Evolutionary conservation across 2,329 filamentous ascomycete genomes (phyloP), one percentile per base, ranked within the genome.

Genomic region (Phaeosphaeria sp.): DNA sequence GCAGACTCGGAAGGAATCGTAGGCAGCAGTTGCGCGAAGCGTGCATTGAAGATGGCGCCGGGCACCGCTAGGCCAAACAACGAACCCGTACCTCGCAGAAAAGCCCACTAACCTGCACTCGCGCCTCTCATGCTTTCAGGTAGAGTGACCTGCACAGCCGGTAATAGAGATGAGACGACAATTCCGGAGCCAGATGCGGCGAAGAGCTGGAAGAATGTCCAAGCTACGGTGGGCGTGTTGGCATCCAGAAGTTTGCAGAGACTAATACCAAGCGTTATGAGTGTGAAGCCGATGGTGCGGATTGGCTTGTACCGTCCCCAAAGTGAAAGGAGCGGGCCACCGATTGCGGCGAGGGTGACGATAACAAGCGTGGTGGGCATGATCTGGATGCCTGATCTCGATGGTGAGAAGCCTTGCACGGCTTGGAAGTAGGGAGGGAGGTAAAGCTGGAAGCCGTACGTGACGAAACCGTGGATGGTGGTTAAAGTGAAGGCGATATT

Each of bases 401-500:
- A 61, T 1, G 69, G 68, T 1, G 66, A 64, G 0, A 64, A 64
- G 2, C 62, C 62, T 27, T 62, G 62, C 20, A 73, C 68, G 2
- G 66, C 69, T 50, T 74, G 71, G 50, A 74, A 75, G 62, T 64
- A 75, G 2, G 64, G 57, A 7, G 68, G 68, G 1, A 73, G 66
- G 46, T 66, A 72, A 52, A 69, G 72, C 23, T 68, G 62, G 39
- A 73, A 61, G 15, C 71, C 64, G 39, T 72, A 72, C 0, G 64
- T 65, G 20, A 74, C 54, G 50, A 73, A 69, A 18, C 66, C 66
- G 23, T 71, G 66, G 22, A 78, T 73, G 1, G 75, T 58, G 2
- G 67, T 73, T 6, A 76, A 62, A 15, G 60, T 64, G 58, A 79
- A 81, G 46, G 72, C 70, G 23, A 74, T 67, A 25, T 65, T 59